These are phyloP conservation scores for Ustilago bromivora DNA, from an alignment of 1,284 basidiomycete species.

Conservation along the genomic window DNA sequence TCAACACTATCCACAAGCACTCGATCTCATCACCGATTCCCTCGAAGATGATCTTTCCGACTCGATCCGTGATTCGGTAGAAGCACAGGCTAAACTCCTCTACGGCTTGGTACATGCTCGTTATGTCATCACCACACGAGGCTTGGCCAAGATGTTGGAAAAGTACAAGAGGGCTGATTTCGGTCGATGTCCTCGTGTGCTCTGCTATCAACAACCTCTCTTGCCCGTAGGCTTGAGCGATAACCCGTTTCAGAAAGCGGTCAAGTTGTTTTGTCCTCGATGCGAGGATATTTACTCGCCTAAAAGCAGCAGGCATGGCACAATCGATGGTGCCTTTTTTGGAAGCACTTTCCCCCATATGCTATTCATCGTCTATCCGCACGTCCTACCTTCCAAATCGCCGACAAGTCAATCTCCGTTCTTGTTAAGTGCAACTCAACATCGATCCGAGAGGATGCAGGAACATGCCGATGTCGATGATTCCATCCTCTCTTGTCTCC, in stretches of 20 bases:
- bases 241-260: conserved; percentile 66
- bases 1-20: conserved; percentile 89
- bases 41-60: conserved; percentile 67
- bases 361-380: conserved; percentile 76
- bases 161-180: conserved; percentile 69
- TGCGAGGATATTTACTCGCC: conserved; percentile 69
- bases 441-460: conserved; percentile 24
- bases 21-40: conserved; percentile 86
- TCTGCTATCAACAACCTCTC: conserved; percentile 67
- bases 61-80: conserved; percentile 62
- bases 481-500: conserved; percentile 42
- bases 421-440: conserved; percentile 41
- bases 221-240: conserved; percentile 67
- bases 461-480: conserved; percentile 73
- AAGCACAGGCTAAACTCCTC: conserved; percentile 66
- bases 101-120: conserved; percentile 68
- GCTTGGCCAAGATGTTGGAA: conserved; percentile 69
- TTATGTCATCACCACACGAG: conserved; percentile 67
- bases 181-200: conserved; percentile 66
- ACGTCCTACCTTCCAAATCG: conserved; percentile 75
- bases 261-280: conserved; percentile 68
- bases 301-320: conserved; percentile 67
- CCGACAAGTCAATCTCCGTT: conserved; percentile 58
- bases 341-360: conserved; percentile 69
- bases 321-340: conserved; percentile 70